Conservation (phyloP, 768 basidiomycete genomes). For the Plicaturopsis crispa region DNA sequence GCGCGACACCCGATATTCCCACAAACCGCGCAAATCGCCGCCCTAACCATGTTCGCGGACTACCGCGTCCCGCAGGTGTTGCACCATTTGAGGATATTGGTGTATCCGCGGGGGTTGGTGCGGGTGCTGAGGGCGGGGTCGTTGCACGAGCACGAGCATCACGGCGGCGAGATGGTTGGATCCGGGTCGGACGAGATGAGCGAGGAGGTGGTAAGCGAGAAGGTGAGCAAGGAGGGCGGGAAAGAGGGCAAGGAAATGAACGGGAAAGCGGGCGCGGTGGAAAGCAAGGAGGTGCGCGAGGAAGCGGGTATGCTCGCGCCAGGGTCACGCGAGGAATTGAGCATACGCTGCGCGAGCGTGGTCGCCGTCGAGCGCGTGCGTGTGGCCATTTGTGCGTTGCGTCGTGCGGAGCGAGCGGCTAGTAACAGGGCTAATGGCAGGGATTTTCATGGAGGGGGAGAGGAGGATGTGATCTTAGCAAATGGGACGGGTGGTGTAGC, state of each 20-base stretch:
- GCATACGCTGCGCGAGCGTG: constrained; percentile 74
- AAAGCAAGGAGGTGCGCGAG: no score
- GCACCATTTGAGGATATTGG: constrained; percentile 71
- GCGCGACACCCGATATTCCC: constrained; percentile 77
- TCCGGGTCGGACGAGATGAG: no score
- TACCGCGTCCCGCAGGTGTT: constrained; percentile 89
- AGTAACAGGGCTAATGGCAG: constrained; percentile 2
- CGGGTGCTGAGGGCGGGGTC: constrained; percentile 36
- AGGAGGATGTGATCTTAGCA: no score
- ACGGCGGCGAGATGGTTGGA: no score
- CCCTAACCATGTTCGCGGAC: constrained; percentile 92
- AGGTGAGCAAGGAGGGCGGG: no score
- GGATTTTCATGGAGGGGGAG: constrained; percentile 7
- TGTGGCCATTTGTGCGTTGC: constrained; percentile 39
- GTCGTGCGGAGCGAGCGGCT: constrained; percentile 5
- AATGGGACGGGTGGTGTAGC: no score
- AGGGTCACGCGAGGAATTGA: constrained; percentile 66
- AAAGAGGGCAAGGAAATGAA: no score
- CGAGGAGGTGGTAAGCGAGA: no score
- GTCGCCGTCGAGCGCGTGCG: constrained; percentile 71
- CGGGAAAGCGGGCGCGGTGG: no score
- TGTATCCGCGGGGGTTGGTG: constrained; percentile 60
- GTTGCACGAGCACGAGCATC: no score
- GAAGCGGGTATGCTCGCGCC: no score
- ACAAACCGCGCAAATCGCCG: constrained; percentile 45